A percentile compares a stretch with the other conserved stretches of the same genome.
These are phyloP conservation scores for Ogataea pilisensis DNA, from an alignment of 805 yeast species.

Conservation along the genomic window DNA sequence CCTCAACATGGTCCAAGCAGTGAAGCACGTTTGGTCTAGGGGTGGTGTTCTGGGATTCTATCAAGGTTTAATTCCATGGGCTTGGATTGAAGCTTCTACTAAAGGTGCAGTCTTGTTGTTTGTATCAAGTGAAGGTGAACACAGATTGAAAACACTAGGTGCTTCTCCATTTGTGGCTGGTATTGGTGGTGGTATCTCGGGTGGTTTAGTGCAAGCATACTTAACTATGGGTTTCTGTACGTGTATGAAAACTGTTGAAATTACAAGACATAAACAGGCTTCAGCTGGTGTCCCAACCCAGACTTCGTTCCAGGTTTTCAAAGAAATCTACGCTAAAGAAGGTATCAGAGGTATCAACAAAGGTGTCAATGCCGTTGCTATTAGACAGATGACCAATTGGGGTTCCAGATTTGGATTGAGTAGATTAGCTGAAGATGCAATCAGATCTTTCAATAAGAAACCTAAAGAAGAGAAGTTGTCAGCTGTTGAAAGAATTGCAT, in stretches of 20 bases:
- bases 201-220: conserved; percentile 96
- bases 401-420: conserved; percentile 95
- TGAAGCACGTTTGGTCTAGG: conserved; percentile 79
- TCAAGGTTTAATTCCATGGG: conserved; percentile 99
- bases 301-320: conserved; percentile 81
- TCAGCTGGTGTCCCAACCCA: conserved; percentile 63
- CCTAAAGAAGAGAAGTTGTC: conserved; percentile 54
- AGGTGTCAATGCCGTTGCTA: conserved; percentile 99
- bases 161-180: conserved; percentile 75
- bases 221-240: conserved; percentile 98
- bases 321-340: conserved; percentile 76
- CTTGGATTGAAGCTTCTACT: conserved; percentile 99
- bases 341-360: conserved; percentile 94
- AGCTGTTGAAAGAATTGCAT: conserved; percentile 76
- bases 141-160: conserved; percentile 61
- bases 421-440: conserved; percentile 83
- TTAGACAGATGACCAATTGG: conserved; percentile 98
- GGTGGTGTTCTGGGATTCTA: conserved; percentile 92
- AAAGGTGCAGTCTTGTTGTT: conserved; percentile 95
- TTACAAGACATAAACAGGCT: conserved; percentile 81
- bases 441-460: conserved; percentile 58
- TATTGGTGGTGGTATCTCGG: conserved; percentile 91
- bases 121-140: conserved; percentile 90
- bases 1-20: conserved; percentile 62
- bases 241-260: conserved; percentile 98